Evolutionary conservation across 805 yeast species (phyloP).

Genomic region (Saccharomycopsis babjevae): DNA sequence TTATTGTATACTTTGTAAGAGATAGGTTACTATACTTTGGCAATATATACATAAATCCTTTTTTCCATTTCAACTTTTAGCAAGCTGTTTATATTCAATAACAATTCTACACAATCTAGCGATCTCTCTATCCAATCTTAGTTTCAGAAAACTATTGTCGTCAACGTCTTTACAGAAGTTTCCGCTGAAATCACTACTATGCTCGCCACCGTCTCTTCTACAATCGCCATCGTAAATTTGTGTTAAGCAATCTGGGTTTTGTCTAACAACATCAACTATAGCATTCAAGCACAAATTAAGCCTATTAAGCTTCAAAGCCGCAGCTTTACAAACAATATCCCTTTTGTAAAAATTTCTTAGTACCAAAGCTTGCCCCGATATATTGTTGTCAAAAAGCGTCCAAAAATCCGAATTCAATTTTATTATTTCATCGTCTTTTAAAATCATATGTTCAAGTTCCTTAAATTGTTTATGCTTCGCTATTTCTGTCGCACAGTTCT

Average conservation of each 20-base stretch:
- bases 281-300: not conserved
- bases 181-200: not conserved
- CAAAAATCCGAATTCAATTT: not conserved
- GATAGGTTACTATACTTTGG: no score
- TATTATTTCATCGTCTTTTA: not conserved
- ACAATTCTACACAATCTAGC: not conserved
- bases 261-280: not conserved
- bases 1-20: no score
- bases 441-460: not conserved
- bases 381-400: not conserved
- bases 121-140: not conserved
- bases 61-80: not conserved
- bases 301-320: not conserved
- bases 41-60: not conserved
- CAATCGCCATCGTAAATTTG: not conserved
- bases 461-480: not conserved
- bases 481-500: not conserved
- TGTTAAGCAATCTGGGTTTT: not conserved
- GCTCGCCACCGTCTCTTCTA: not conserved
- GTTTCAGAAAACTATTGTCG: not conserved
- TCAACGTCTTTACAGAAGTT: not conserved
- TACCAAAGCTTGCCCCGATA: not conserved
- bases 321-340: not conserved
- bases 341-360: not conserved
- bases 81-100: not conserved